Base-by-base conservation (phyloP, 495 filamentous ascomycete genomes). In the Extremus antarcticus region DNA sequence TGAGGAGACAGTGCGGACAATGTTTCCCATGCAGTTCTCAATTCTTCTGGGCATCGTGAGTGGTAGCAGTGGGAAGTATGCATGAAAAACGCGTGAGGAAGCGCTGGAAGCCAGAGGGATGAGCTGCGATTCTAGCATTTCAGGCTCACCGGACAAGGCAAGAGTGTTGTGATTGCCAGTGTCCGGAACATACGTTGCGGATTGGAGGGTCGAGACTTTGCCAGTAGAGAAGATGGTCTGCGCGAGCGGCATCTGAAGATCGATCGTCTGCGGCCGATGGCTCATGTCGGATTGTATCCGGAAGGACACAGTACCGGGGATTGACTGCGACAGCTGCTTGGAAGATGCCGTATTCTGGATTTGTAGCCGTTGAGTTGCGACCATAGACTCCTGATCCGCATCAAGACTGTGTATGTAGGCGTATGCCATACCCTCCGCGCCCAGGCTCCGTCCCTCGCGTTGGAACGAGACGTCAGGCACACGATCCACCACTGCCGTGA, bases 11-110 rank as follows among this genome's bases (percentile, higher is more conserved):
- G 80, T 77, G 46, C 86, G 81, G 21, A 94, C 67, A 43, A 95
- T 91, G 62, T 94, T 95, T 11, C 90, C 90, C 67, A 92, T 80
- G 40, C 85, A 77, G 19, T 76, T 73, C 16, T 79, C 68, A 53
- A 94, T 79, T 45, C 66, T 75, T 40, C 85, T 76, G 38, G 84
- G 75, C 23, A 73, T 66, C 0, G 85, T 88, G 4, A 94, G 64
- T 0, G 85, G 79, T 35, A 82, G 51, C 13, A 89, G 67, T n/a
- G 78, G 79, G 48, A 63, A 58, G 57, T 60, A 65, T 48, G 54
- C 2, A n/a, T 50, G 49, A 35, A 49, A 50, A 43, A 53, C 25
- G 21, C 54, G 52, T 29, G 24, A 11, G 38, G 22, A n/a, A 55
- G 70, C 65, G 13, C 23, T 38, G 40, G 57, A 70, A 19, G 53